Evolutionary conservation across 2,329 filamentous ascomycete genomes (phyloP).

Genomic region (Claviceps monticola): DNA sequence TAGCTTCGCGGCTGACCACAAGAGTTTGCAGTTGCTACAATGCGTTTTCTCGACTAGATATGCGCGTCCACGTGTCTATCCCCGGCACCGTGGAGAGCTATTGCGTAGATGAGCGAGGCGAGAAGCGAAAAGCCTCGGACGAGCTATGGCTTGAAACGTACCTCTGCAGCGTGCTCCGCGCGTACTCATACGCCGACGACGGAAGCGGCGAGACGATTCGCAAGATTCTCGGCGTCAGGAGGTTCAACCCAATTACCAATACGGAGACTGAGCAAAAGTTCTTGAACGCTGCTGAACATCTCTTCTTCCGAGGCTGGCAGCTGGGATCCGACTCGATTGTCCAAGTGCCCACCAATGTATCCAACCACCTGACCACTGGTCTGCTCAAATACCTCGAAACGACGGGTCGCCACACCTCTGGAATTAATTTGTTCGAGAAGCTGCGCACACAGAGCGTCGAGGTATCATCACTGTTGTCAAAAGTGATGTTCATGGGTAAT

Average conservation of each 20-base stretch:
- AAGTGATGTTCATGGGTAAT: conserved; percentile 84
- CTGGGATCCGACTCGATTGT: conserved; percentile 93
- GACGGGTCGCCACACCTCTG: conserved; percentile 84
- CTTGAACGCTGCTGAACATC: conserved; percentile 78
- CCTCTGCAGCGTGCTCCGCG: conserved; percentile 82
- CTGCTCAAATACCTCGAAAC: conserved; percentile 91
- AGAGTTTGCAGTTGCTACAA: conserved; percentile 68
- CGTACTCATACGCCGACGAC: conserved; percentile 93
- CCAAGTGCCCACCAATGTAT: conserved; percentile 92
- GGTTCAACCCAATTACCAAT: conserved; percentile 95
- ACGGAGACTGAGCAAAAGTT: conserved; percentile 98
- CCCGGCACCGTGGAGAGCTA: conserved; percentile 94
- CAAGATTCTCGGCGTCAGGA: conserved; percentile 90
- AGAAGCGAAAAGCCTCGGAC: conserved; percentile 85
- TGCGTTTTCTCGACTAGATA: conserved; percentile 94
- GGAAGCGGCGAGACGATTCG: conserved; percentile 88
- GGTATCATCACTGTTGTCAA: conserved; percentile 82
- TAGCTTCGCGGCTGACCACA: background rate
- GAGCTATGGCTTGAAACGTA: conserved; percentile 97
- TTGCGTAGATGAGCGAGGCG: conserved; percentile 91
- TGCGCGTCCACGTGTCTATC: conserved; percentile 96
- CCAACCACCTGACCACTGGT: conserved; percentile 89
- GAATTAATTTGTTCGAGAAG: conserved; percentile 96
- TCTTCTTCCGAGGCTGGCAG: conserved; percentile 97
- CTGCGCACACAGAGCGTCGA: conserved; percentile 81